A percentile compares a stretch with the other conserved stretches of the same genome.
phyloP scores from a whole-genome alignment of 805 yeast species.

The Ogataea parapolymorpha region DNA sequence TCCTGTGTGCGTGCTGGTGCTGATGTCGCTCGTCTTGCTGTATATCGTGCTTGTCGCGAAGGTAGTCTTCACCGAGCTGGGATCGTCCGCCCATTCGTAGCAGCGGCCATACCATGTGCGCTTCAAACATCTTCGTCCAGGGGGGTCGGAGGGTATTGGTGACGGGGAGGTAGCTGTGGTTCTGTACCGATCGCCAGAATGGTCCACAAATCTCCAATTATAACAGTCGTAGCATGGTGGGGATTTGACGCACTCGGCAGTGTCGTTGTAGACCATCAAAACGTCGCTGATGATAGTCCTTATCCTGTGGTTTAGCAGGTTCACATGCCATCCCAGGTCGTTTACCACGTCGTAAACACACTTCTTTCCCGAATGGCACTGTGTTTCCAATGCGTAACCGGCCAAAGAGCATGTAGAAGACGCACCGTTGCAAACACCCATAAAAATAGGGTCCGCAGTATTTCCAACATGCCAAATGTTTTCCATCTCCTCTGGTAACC shows the following conservation, averaged over 20 bases:
- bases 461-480: slow-evolving; percentile 95
- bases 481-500: slow-evolving; percentile 71
- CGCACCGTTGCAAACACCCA: slow-evolving; percentile 97
- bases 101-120: slow-evolving; percentile 65
- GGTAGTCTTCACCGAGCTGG: slow-evolving; percentile 12
- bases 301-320: slow-evolving; percentile 82
- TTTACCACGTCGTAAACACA: slow-evolving; percentile 88
- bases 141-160: slow-evolving; percentile 23
- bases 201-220: slow-evolving; percentile 76
- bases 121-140: slow-evolving; percentile 47
- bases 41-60: slow-evolving; percentile 8
- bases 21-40: slow-evolving; percentile 4
- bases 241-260: slow-evolving; percentile 70
- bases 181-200: slow-evolving; percentile 33
- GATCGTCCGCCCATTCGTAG: slow-evolving; percentile 34
- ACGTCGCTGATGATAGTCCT: slow-evolving; percentile 87
- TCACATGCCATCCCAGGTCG: slow-evolving; percentile 90
- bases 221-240: slow-evolving; percentile 89
- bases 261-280: slow-evolving; percentile 64
- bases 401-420: slow-evolving; percentile 84
- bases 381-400: slow-evolving; percentile 96
- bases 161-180: slow-evolving; percentile 27
- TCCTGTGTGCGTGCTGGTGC: slow-evolving; percentile 3
- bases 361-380: slow-evolving; percentile 85
- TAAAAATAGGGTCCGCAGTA: slow-evolving; percentile 93